These are phyloP conservation scores for Candida pseudoglaebosa DNA, from an alignment of 805 yeast genomes.

Conservation along the genomic window DNA sequence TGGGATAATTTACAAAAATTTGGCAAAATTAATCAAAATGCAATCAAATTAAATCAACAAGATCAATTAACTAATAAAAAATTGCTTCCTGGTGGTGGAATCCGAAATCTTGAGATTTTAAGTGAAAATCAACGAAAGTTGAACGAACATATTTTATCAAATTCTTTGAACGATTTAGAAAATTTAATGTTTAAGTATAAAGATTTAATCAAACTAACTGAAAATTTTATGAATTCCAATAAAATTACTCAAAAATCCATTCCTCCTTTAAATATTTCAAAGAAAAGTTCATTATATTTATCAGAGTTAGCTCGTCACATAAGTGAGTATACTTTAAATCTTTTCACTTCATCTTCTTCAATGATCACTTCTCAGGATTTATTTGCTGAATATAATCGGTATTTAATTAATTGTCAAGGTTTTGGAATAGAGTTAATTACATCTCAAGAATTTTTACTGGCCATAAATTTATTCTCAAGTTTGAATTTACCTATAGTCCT, in stretches of 20 bases:
- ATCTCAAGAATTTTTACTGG: conserved; percentile 61
- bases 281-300: conserved; percentile 36
- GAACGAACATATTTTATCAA: conserved; percentile 58
- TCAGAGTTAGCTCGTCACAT: conserved; percentile 77
- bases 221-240: no score
- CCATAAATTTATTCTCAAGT: conserved; percentile 53
- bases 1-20: conserved; percentile 43
- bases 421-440: conserved; percentile 62
- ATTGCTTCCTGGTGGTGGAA: conserved; percentile 50
- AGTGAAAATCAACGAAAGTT: conserved; percentile 52
- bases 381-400: conserved; percentile 41
- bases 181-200: conserved; percentile 74
- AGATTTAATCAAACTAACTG: conserved; percentile 55
- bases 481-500: conserved; percentile 56
- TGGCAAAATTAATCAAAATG: conserved; percentile 36
- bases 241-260: no score
- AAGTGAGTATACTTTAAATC: conserved; percentile 56
- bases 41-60: conserved; percentile 19
- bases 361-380: conserved; percentile 40
- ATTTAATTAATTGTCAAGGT: conserved; percentile 31
- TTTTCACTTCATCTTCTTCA: conserved; percentile 24
- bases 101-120: conserved; percentile 61
- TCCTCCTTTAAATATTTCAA: conserved; percentile 34
- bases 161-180: conserved; percentile 73
- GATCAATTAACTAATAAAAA: neutral